phyloP scores from a whole-genome alignment of 2,329 filamentous ascomycete genomes.

The Fusarium chuoi region DNA sequence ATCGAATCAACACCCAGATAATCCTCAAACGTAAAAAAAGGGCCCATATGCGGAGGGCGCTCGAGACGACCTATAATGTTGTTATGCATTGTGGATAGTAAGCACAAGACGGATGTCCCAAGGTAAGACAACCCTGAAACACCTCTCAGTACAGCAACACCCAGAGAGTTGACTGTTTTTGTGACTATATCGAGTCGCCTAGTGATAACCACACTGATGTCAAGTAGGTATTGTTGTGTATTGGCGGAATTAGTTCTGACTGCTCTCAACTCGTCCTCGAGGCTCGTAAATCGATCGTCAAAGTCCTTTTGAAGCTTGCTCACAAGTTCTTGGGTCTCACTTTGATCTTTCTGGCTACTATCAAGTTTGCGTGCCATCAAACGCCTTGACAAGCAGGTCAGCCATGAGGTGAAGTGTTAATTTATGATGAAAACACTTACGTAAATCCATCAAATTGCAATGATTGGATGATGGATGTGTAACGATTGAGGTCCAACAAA shows the following conservation, averaged over 20 bases:
- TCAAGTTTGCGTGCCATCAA: not conserved
- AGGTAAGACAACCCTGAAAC: not conserved
- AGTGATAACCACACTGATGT: accelerated
- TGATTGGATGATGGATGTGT: not conserved
- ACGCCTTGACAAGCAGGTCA: accelerated
- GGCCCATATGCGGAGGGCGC: accelerated
- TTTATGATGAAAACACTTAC: no score
- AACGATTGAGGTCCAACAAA: accelerated
- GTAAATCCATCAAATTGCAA: not conserved
- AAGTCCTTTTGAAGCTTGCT: not conserved
- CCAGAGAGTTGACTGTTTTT: not conserved
- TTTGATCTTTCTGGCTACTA: not conserved
- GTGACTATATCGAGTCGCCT: accelerated
- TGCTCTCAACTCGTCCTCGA: not conserved
- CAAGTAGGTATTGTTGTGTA: accelerated
- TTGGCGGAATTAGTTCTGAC: accelerated
- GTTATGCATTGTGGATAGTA: not conserved
- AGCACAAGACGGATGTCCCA: not conserved
- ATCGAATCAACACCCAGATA: not conserved
- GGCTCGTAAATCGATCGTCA: accelerated
- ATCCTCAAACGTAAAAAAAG: not conserved
- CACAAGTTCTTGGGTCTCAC: not conserved
- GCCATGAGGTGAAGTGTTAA: no score
- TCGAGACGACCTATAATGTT: accelerated
- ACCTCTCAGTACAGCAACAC: accelerated